These are phyloP conservation scores for Blastobotrys buckinghamii DNA, from an alignment of 1,139 yeast species.

Conservation along the genomic window DNA sequence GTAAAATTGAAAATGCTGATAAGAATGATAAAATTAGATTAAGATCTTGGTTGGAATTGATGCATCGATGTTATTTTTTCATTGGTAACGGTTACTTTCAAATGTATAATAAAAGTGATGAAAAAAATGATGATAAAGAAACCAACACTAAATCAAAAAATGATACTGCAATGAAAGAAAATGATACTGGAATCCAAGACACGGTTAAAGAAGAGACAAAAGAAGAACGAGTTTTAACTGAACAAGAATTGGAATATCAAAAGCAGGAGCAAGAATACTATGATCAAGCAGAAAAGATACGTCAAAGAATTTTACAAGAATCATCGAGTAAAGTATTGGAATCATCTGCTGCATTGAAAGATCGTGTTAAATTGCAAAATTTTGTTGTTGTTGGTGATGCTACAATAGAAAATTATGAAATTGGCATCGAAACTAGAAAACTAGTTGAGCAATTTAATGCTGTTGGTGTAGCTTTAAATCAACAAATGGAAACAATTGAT, in stretches of 20 bases:
- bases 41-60: conserved; percentile 46
- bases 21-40: conserved; percentile 8
- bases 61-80: conserved; percentile 74
- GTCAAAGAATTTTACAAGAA: conserved; percentile 47
- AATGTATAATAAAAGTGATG: conserved; percentile 31
- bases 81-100: conserved; percentile 79
- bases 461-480: conserved; percentile 39
- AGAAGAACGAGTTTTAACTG: conserved; percentile 5
- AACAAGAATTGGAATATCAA: conserved; percentile 28
- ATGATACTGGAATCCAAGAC: conserved; percentile 15
- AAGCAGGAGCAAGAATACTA: conserved; percentile 45
- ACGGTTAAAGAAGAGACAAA: neutral
- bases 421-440: conserved; percentile 25
- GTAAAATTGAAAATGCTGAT: conserved; percentile 22
- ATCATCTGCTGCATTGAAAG: conserved; percentile 19
- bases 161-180: conserved; percentile 9
- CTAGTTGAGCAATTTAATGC: conserved; percentile 19
- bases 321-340: conserved; percentile 36
- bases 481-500: conserved; percentile 53
- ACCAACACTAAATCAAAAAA: neutral
- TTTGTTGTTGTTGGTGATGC: conserved; percentile 25
- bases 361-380: conserved; percentile 16
- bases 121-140: conserved; percentile 10
- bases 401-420: conserved; percentile 16
- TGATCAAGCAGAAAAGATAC: conserved; percentile 54